Conservation (phyloP, 305 asterid species). For the Fraxinus nigra region DNA sequence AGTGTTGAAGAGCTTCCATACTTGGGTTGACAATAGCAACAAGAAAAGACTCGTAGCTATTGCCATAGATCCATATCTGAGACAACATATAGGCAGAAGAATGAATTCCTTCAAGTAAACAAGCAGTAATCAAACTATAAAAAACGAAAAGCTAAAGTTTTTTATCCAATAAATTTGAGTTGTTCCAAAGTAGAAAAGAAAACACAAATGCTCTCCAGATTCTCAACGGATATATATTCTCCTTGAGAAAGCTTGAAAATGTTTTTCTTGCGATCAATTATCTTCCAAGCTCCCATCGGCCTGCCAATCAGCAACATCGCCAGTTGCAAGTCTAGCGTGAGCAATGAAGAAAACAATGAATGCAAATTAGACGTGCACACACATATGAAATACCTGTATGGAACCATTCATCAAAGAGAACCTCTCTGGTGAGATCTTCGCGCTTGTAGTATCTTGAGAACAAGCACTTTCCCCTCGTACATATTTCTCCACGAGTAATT, state of each 20-base stretch:
- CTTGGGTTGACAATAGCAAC: conserved; percentile 78
- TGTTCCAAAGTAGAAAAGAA: neutral
- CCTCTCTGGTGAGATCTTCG: conserved; percentile 71
- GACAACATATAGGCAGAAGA: neutral
- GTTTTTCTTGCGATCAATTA: conserved; percentile 80
- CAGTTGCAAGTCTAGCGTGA: conserved; percentile 27
- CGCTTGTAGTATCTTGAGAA: conserved; percentile 84
- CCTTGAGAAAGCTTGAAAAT: conserved; percentile 92
- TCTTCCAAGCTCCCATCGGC: conserved; percentile 83
- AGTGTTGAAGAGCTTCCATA: conserved; percentile 41
- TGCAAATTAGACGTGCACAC: neutral
- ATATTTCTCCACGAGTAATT: conserved; percentile 67
- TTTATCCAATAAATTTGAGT: neutral
- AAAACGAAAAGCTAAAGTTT: neutral
- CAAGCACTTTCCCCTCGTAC: conserved; percentile 69
- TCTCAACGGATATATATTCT: conserved; percentile 73
- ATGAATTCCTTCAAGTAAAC: neutral
- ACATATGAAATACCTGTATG: conserved; percentile 73
- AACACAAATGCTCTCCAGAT: conserved; percentile 53
- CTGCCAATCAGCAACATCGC: conserved; percentile 85
- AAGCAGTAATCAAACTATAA: neutral
- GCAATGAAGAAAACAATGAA: neutral
- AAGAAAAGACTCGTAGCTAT: conserved; percentile 72
- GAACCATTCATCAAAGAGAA: conserved; percentile 71
- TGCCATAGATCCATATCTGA: conserved; percentile 86